Conservation (phyloP, 805 yeast species). For the Candida yuanshanica region DNA sequence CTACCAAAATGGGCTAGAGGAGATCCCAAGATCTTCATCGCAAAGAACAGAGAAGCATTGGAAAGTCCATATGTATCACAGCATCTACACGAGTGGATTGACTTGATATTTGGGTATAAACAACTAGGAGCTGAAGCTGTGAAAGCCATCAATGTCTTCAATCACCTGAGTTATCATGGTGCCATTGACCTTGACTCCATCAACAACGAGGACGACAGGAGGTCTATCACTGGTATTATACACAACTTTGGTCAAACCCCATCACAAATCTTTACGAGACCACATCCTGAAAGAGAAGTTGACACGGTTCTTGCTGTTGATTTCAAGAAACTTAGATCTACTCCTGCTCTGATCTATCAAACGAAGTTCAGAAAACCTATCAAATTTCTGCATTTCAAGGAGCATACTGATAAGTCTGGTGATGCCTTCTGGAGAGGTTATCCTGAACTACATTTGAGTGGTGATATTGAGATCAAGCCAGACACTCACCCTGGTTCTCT, state of each 20-base stretch:
- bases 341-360: slow-evolving; percentile 39
- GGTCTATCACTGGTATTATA: slow-evolving; percentile 76
- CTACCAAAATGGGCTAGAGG: slow-evolving; percentile 83
- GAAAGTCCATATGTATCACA: slow-evolving; percentile 78
- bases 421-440: slow-evolving; percentile 46
- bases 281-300: slow-evolving; percentile 52
- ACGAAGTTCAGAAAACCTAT: slow-evolving; percentile 37
- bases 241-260: slow-evolving; percentile 95
- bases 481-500: slow-evolving; percentile 20
- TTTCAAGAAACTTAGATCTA: slow-evolving; percentile 23
- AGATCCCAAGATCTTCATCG: slow-evolving; percentile 69
- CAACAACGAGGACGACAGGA: slow-evolving; percentile 64
- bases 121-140: slow-evolving; percentile 72
- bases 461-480: slow-evolving; percentile 21
- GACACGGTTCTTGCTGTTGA: slow-evolving; percentile 33
- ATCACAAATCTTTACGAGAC: slow-evolving; percentile 56
- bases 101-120: slow-evolving; percentile 73
- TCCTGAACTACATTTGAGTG: slow-evolving; percentile 27
- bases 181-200: slow-evolving; percentile 72
- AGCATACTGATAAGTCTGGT: slow-evolving; percentile 28
- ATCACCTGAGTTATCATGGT: slow-evolving; percentile 79
- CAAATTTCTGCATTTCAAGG: slow-evolving; percentile 39
- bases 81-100: slow-evolving; percentile 79
- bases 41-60: slow-evolving; percentile 73
- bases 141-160: slow-evolving; percentile 68